Conservation (phyloP, 1,284 basidiomycete species). For the Marasmius fiardii region DNA sequence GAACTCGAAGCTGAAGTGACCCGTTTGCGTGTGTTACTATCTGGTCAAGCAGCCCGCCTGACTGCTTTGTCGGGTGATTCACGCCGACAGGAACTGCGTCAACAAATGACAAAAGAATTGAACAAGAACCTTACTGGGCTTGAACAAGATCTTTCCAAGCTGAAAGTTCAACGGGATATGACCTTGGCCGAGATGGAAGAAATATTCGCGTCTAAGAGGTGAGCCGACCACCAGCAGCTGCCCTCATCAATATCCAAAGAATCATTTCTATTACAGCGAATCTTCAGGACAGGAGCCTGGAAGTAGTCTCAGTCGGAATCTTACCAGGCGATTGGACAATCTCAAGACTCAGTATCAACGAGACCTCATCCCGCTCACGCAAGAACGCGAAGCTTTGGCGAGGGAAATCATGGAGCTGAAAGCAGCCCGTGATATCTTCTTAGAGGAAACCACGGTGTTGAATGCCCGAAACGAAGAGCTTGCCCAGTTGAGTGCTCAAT, state of each 20-base stretch:
- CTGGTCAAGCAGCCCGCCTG: conserved; percentile 86
- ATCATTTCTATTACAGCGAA: conserved; percentile 11
- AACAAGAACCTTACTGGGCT: conserved; percentile 74
- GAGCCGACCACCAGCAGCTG: conserved; percentile 16
- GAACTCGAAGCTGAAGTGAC: conserved; percentile 93
- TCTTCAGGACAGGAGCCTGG: conserved; percentile 36
- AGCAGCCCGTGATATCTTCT: conserved; percentile 80
- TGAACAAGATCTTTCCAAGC: conserved; percentile 82
- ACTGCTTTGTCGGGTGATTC: conserved; percentile 81
- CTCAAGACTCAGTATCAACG: conserved; percentile 86
- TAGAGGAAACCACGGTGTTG: conserved; percentile 89
- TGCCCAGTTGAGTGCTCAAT: conserved; percentile 80
- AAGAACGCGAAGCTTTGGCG: conserved; percentile 75
- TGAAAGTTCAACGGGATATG: conserved; percentile 89
- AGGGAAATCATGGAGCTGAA: conserved; percentile 88
- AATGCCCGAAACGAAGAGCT: conserved; percentile 93
- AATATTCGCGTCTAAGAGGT: conserved; percentile 74
- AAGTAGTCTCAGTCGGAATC: conserved; percentile 62
- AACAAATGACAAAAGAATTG: conserved; percentile 78
- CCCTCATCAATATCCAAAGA: not conserved
- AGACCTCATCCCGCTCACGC: conserved; percentile 82
- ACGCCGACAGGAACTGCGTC: conserved; percentile 73
- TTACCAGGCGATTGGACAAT: conserved; percentile 85
- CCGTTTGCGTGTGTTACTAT: conserved; percentile 78
- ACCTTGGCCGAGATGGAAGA: conserved; percentile 92